Conservation (phyloP, 768 basidiomycete genomes). For the Tulasnella sp. region DNA sequence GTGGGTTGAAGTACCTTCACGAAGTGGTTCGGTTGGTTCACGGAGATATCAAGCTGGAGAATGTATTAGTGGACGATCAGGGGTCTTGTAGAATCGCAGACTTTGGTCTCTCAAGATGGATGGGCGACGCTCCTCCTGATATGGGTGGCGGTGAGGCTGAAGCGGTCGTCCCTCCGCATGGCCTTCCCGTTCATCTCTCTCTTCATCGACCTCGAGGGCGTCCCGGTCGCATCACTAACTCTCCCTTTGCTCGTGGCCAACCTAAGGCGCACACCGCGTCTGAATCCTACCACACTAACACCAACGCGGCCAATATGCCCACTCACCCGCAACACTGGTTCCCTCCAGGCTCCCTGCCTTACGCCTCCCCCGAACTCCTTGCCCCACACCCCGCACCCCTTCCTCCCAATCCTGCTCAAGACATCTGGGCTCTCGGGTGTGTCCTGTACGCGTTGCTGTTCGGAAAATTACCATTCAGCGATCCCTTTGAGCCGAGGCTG, state of each 20-base stretch:
- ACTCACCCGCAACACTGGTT: slow-evolving; percentile 31
- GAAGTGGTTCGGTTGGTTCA: slow-evolving; percentile 69
- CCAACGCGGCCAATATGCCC: neutral
- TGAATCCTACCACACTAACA: neutral
- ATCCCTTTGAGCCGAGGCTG: slow-evolving; percentile 83
- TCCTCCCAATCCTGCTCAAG: slow-evolving; percentile 54
- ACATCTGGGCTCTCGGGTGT: slow-evolving; percentile 93
- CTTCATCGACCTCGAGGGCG: slow-evolving; percentile 33
- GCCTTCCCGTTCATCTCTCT: slow-evolving; percentile 28
- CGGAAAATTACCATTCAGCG: slow-evolving; percentile 76
- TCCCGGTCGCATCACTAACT: slow-evolving; percentile 32
- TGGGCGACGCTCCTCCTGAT: slow-evolving; percentile 34
- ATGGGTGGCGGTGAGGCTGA: too few relatives aligned
- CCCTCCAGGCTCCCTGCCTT: slow-evolving; percentile 80
- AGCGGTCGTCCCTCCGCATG: neutral
- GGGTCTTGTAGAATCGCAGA: slow-evolving; percentile 78
- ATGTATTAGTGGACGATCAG: slow-evolving; percentile 83
- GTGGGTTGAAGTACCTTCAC: slow-evolving; percentile 76
- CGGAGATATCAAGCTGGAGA: slow-evolving; percentile 94
- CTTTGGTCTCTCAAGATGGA: slow-evolving; percentile 68
- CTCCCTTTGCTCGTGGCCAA: too few relatives aligned
- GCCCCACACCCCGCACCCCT: slow-evolving; percentile 34
- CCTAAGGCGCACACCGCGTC: slow-evolving; percentile 14
- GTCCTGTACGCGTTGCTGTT: slow-evolving; percentile 78
- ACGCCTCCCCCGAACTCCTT: slow-evolving; percentile 82